Evolutionary conservation across 495 filamentous ascomycete species (phyloP).

Genomic region (Penicillium tannophilum): DNA sequence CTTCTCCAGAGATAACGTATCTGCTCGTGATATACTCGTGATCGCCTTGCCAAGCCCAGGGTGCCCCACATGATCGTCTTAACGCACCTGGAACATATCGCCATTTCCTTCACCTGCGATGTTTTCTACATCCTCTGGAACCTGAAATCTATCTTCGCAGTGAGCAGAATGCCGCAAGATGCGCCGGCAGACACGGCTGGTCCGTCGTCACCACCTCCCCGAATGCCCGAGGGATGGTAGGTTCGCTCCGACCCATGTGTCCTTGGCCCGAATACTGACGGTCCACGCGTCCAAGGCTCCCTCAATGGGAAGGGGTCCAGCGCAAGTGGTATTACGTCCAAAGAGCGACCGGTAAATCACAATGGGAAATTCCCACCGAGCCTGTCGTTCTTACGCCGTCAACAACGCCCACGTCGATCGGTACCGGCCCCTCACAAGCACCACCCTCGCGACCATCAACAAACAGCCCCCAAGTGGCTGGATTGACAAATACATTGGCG

Average conservation of each 20-base stretch:
- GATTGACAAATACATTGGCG: slow-evolving; percentile 15
- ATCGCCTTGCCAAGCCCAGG: slow-evolving; percentile 26
- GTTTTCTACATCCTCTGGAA: slow-evolving; percentile 7
- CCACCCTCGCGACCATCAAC: slow-evolving; percentile 24
- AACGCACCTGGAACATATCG: slow-evolving; percentile 9
- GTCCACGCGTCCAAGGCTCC: slow-evolving; percentile 51
- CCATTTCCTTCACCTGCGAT: slow-evolving; percentile 6
- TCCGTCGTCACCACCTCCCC: slow-evolving; percentile 69
- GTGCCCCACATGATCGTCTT: slow-evolving; percentile 32
- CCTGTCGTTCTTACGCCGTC: slow-evolving; percentile 49
- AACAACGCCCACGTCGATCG: slow-evolving; percentile 36
- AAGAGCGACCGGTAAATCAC: slow-evolving; percentile 69
- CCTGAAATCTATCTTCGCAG: slow-evolving; percentile 4
- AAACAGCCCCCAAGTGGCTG: slow-evolving; percentile 18
- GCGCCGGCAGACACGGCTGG: slow-evolving; percentile 66
- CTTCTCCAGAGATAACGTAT: not conserved
- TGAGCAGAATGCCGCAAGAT: slow-evolving; percentile 30
- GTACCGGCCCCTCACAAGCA: slow-evolving; percentile 32
- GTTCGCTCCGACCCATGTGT: slow-evolving; percentile 16
- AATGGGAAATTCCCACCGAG: slow-evolving; percentile 77
- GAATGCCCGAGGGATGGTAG: slow-evolving; percentile 70
- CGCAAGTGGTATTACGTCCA: slow-evolving; percentile 83
- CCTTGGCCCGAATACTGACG: slow-evolving; percentile 7
- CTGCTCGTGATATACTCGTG: slow-evolving; percentile 12
- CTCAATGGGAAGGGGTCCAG: slow-evolving; percentile 76